Conservation (phyloP, 306 rosid genomes). For the Betula pendula region DNA sequence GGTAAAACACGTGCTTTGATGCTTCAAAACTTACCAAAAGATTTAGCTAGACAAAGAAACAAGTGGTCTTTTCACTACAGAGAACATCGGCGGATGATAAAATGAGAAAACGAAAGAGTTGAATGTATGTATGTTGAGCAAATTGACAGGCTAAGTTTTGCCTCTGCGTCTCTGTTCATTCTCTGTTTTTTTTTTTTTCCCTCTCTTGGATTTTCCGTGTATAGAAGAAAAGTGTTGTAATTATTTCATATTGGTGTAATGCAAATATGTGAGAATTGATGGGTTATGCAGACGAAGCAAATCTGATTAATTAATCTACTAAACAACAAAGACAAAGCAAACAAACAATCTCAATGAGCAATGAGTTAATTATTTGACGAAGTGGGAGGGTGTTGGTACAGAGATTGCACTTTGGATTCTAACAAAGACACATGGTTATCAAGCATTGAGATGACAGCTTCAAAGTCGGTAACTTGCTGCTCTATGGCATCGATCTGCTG, state of each 20-base stretch:
- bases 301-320: no score
- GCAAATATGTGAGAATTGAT: no score
- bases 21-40: constrained; percentile 51
- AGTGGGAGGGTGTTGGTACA: constrained; percentile 41
- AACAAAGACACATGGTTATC: constrained; percentile 63
- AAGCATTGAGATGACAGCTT: constrained; percentile 80
- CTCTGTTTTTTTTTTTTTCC: background rate
- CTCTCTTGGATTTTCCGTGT: background rate
- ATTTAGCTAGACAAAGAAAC: constrained; percentile 11
- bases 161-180: background rate
- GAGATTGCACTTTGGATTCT: constrained; percentile 66
- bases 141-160: background rate
- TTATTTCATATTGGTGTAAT: background rate
- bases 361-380: background rate
- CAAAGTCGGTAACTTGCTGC: constrained; percentile 82
- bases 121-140: background rate
- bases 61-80: constrained; percentile 25
- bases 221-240: background rate
- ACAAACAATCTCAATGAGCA: background rate
- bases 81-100: constrained; percentile 24
- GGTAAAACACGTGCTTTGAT: constrained; percentile 75
- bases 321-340: background rate
- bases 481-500: constrained; percentile 78
- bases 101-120: constrained; percentile 13
- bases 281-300: no score